Evolutionary conservation across 2,329 filamentous ascomycete species (phyloP).

Genomic region (Biscogniauxia sp.): DNA sequence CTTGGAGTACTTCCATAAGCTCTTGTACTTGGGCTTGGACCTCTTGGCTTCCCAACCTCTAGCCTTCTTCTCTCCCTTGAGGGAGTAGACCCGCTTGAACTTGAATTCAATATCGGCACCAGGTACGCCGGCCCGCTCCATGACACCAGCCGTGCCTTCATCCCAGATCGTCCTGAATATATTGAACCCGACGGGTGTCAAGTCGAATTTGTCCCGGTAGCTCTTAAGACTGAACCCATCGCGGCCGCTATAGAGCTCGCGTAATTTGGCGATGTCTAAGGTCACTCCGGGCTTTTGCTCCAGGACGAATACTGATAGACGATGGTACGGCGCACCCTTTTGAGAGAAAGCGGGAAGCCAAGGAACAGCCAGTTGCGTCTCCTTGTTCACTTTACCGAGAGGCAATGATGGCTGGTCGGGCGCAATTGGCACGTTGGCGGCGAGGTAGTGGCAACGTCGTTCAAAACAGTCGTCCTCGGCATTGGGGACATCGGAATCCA

Average conservation of each 20-base stretch:
- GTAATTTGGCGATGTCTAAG: constrained; percentile 58
- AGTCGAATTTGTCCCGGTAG: constrained; percentile 66
- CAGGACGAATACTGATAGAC: constrained; percentile 78
- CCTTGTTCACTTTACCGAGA: constrained; percentile 58
- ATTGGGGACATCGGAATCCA: constrained; percentile 89
- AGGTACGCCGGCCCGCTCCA: constrained; percentile 72
- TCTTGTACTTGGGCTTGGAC: constrained; percentile 62
- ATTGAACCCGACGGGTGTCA: constrained; percentile 76
- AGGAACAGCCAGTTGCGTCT: constrained; percentile 67
- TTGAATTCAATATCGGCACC: constrained; percentile 84
- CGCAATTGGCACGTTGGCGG: constrained; percentile 58
- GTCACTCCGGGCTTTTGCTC: constrained; percentile 66
- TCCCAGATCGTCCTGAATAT: constrained; percentile 92
- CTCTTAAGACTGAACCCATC: constrained; percentile 73
- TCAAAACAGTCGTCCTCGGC: constrained; percentile 71
- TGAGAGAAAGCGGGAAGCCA: constrained; percentile 87
- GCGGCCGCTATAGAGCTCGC: constrained; percentile 50
- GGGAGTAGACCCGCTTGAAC: constrained; percentile 69
- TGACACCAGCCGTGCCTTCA: constrained; percentile 80
- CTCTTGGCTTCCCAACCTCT: constrained; percentile 67
- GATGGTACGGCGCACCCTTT: constrained; percentile 89
- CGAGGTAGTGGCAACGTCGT: constrained; percentile 84
- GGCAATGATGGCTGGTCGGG: constrained; percentile 59
- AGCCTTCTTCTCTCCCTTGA: constrained; percentile 60
- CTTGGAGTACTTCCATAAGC: constrained; percentile 64